Percentiles rank a stretch among this genome's conserved stretches.
Evolutionary conservation across 2,329 filamentous ascomycete genomes (phyloP).

Genomic region (Pyricularia pennisetigena): DNA sequence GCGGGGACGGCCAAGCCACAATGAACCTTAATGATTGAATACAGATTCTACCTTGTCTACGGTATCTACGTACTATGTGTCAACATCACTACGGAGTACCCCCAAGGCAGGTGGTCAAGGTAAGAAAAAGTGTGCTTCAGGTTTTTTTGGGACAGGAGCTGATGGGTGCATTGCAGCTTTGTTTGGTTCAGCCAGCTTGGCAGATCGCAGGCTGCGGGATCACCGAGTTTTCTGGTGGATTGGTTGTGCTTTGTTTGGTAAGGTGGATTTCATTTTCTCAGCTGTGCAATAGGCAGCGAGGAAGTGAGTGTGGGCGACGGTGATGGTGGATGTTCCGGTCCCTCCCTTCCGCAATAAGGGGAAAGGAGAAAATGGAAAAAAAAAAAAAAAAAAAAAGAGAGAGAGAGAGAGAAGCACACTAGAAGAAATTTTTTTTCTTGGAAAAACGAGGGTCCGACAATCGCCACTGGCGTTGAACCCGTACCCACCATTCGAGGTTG

Average conservation of each 20-base stretch:
- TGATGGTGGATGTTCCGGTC: neutral
- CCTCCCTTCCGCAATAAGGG: neutral
- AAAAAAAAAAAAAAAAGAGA: neutral
- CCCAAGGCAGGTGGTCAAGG: neutral
- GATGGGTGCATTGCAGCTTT: neutral
- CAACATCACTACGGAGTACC: neutral
- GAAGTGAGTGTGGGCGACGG: neutral
- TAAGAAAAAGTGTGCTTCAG: neutral
- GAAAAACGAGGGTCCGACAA: neutral
- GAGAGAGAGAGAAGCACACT: neutral
- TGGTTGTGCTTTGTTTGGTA: neutral
- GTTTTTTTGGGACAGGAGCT: neutral
- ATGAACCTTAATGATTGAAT: neutral
- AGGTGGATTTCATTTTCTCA: neutral
- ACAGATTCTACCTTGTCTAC: neutral
- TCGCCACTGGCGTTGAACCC: neutral
- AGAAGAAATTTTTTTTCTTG: neutral
- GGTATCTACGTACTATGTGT: neutral
- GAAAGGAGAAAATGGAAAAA: neutral
- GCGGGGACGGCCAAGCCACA: neutral
- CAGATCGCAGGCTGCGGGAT: neutral
- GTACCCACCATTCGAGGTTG: neutral
- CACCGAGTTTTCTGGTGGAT: neutral
- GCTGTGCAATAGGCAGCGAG: neutral
- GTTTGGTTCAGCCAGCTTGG: neutral